Base-by-base conservation (phyloP, 2,329 filamentous ascomycete genomes). In the Fusarium sp. region DNA sequence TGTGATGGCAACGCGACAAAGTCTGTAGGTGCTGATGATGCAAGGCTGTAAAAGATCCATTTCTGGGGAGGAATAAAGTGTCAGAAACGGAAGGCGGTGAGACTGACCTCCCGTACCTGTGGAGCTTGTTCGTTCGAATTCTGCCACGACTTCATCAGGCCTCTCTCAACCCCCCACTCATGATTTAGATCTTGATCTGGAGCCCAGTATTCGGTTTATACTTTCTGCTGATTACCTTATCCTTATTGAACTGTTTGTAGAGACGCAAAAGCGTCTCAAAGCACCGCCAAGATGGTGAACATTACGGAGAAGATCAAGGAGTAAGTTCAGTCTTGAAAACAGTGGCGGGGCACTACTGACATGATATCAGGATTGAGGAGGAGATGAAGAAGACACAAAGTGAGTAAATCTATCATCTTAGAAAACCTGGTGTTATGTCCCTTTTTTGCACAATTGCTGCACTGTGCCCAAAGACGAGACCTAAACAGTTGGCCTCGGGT, bases 271-370 rank as follows among this genome's bases (percentile, higher is more conserved):
- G 66, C 74, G 75, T 73, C 60, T 78, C 61, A 44, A 79, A 79
- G 70, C 71, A 65, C 70, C 74, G 73, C 63, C 84, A 89, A 85
- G 80, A 99, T 99, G 96, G 96, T 98, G 84, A 98, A 98, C 87
- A 99, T 99, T 77, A 98, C 96, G 76, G 97, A 99, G 63, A 98
- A 98, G 89, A 99, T 99, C 87, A 99, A 99, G 89, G 96, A 98
- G 96, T 98, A 85, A 80, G 92, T 82, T 26, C 36, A 26, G 24
- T 38, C 50, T 39, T 42, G 26, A 34, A 30, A 24, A 26, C 22
- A 10, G 56, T 66, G 55, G 69, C 48, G 63, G 60, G 60, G 69
- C 58, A 56, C 61, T 47, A 72, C 78, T 81, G 72, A 80, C 41
- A 73, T 52, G 14, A 63, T 36, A n/a, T 60, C 78, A 98, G 96